Evolutionary conservation across 805 yeast genomes (phyloP).

Genomic region (Candida verbasci): DNA sequence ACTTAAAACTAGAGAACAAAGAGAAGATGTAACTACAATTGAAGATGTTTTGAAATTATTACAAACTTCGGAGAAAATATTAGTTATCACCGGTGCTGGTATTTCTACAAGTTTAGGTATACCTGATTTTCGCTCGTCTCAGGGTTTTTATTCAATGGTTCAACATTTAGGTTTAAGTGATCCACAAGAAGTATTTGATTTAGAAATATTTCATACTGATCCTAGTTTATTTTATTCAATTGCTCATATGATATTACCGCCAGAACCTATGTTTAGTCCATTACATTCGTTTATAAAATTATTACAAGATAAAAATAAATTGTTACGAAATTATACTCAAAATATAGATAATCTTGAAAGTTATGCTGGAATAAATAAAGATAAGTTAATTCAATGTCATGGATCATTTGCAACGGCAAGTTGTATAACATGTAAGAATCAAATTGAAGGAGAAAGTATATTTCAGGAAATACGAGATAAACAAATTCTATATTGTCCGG

Average conservation of each 20-base stretch:
- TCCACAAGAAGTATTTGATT: slow-evolving; percentile 43
- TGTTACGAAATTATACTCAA: slow-evolving; percentile 41
- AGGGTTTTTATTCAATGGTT: slow-evolving; percentile 60
- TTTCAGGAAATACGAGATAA: slow-evolving; percentile 45
- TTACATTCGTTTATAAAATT: slow-evolving; percentile 34
- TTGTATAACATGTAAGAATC: slow-evolving; percentile 71
- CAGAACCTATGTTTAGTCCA: slow-evolving; percentile 32
- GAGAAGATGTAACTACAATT: slow-evolving; percentile 51
- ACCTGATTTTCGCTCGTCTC: slow-evolving; percentile 42
- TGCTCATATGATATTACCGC: slow-evolving; percentile 43
- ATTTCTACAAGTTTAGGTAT: slow-evolving; percentile 42
- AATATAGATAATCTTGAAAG: slow-evolving; percentile 44
- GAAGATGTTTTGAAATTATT: slow-evolving; percentile 56
- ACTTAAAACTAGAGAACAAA: slow-evolving; percentile 48
- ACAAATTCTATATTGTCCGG: slow-evolving; percentile 53
- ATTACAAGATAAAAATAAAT: slow-evolving; percentile 33
- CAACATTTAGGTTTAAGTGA: slow-evolving; percentile 43
- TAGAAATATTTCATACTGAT: slow-evolving; percentile 31
- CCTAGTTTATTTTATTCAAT: slow-evolving; percentile 39
- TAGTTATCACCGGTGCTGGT: slow-evolving; percentile 44
- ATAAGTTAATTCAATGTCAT: slow-evolving; percentile 71
- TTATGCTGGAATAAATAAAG: slow-evolving; percentile 49
- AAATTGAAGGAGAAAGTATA: slow-evolving; percentile 44
- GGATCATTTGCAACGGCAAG: slow-evolving; percentile 72
- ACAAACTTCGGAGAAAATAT: slow-evolving; percentile 40